phyloP scores from a whole-genome alignment of 257 asterid species.

The Schizonepeta tenuifolia region DNA sequence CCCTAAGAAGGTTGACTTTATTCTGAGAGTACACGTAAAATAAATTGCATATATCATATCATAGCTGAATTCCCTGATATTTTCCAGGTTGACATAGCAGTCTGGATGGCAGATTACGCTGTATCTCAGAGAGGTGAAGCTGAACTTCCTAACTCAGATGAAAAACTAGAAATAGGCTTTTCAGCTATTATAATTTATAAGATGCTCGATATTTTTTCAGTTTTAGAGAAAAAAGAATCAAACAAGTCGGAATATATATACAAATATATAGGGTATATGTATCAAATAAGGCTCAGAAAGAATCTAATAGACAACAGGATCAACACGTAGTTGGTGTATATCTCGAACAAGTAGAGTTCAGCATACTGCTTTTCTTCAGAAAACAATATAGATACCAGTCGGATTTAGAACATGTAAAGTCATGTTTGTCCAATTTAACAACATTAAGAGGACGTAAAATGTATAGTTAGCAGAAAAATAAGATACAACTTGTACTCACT shows the following conservation, averaged over 20 bases:
- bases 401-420: no score
- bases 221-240: slow-evolving; percentile 5
- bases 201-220: not conserved
- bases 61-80: not conserved
- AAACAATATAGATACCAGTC: no score
- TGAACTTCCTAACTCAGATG: not conserved
- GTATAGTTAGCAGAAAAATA: slow-evolving; percentile 15
- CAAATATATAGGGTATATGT: slow-evolving; percentile 1
- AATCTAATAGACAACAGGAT: slow-evolving; percentile 10
- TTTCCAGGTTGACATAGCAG: not conserved
- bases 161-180: not conserved
- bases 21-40: not conserved
- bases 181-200: not conserved
- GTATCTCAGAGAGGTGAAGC: not conserved
- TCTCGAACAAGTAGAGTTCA: not conserved
- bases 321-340: not conserved
- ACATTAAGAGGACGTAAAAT: slow-evolving; percentile 5
- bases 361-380: no score
- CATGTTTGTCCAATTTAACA: slow-evolving; percentile 18
- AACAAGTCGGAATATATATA: not conserved
- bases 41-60: not conserved
- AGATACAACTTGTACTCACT: slow-evolving; percentile 55
- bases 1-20: not conserved
- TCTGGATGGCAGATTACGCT: not conserved
- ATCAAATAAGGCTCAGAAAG: slow-evolving; percentile 23